Evolutionary conservation across 306 rosid species (phyloP), one percentile per base, ranked within the genome.

Genomic region (Dryas drummondii): DNA sequence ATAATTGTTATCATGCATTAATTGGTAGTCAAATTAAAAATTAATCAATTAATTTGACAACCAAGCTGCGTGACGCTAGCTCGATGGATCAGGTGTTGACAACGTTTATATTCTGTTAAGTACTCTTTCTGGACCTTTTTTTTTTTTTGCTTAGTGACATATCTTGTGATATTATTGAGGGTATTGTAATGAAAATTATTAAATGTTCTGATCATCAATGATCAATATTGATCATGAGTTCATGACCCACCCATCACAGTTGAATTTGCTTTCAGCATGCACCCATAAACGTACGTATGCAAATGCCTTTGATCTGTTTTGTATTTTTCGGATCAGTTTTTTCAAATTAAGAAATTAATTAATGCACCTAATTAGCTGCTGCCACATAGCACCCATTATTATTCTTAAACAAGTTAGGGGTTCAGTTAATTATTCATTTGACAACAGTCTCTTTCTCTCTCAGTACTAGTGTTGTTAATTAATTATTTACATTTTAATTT

Each of bases 71-170:
- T 50, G 72, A 46, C 22, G 72, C 17, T 68, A 16, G 14, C 45
- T 7, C 46, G 4, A 55, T 45, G 56, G 54, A 26, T 27, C 76
- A 22, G 58, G 48, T 46, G 19, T 12, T 72, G 47, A 26, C 76
- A 72, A 46, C 76, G 68, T 46, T 57, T 52, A 72, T 58, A 47
- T 15, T 46, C 76, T 58, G 56, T 44, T 45, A 57, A 56, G 22
- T 56, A 44, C 9, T 44, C 8, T 45, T 4, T 44, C 5, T 54
- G 11, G 26, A 57, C 16, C 44, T 6, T 56, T 57, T 57, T 9
- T 6, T 56, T 45, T 57, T 9, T 57, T 65, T 17, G 2, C 6
- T 67, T 71, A 57, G 32, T n/a, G 37, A 32, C 57, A 47, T 72
- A 72, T 72, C 56, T 58, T 32, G 14, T 58, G 19, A 45, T 7